Base-by-base conservation (phyloP, 2,329 filamentous ascomycete species). In the Penicillium expansum region DNA sequence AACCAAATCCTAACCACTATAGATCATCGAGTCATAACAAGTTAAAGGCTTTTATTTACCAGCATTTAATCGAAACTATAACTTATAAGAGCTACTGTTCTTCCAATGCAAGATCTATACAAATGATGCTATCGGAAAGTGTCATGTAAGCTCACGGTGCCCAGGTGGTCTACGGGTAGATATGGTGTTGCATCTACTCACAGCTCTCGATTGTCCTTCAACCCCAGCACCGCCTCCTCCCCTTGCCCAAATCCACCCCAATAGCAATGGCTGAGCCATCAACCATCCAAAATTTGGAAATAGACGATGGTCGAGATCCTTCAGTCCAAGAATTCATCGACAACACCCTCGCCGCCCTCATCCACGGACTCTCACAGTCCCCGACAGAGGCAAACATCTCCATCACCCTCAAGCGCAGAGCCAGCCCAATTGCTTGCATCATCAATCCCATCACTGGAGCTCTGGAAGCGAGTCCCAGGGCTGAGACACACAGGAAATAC, bases 251-350 rank as follows among this genome's bases (percentile, higher is more conserved):
- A 33, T 22, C 18, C n/a, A 18, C 42, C 57, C 16, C 27, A 33
- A 45, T 52, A 33, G 54, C 48, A 42, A 47, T 49, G 52, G 35
- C 41, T 22, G 48, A 47, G 20, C 20, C 27, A 32, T 33, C 32
- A 13, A n/a, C 5, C 11, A 29, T 24, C 16, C 13, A n/a, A 11
- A 16, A 6, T 27, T 29, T 52, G 35, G 29, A 47, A 16, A 32
- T 45, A 33, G 52, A 62, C 27, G 53, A 61, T 2, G 62, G 41
- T 14, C 35, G n/a, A 29, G 48, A 55, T 33, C 22, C 50, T 10
- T 51, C 48, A 48, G 72, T 74, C 8, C 64, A 62, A 42, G 50
- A 48, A 4, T 75, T 71, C 57, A 71, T 76, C 50, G 62, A 71
- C 41, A 55, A 59, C 10, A 61, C 65, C 1, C 60, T 76, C 29